Evolutionary conservation across 2,329 filamentous ascomycete genomes (phyloP).

Genomic region (Penicillium sp.): DNA sequence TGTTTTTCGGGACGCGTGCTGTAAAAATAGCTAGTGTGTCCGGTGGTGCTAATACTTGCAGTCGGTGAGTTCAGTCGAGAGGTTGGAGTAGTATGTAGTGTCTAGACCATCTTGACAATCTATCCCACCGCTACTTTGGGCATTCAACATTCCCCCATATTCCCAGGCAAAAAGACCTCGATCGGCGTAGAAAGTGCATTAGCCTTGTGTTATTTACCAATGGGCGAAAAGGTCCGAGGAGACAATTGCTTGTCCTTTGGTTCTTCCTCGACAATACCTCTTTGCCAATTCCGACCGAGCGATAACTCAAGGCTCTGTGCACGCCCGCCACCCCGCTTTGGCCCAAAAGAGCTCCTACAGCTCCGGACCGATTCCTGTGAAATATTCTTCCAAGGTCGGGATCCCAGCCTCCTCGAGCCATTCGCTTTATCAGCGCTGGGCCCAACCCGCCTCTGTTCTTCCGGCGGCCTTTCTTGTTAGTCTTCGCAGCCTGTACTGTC

Average conservation of each 20-base stretch:
- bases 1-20: background rate
- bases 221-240: background rate
- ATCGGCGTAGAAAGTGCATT: background rate
- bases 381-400: background rate
- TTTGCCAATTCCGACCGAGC: constrained; percentile 16
- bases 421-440: constrained; percentile 12
- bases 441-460: constrained; percentile 4
- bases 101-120: constrained; percentile 2
- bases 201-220: constrained; percentile 6
- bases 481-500: background rate
- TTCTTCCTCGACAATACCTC: background rate
- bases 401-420: constrained; percentile 20
- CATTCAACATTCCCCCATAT: background rate
- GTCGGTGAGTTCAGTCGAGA: background rate
- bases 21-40: too few relatives aligned
- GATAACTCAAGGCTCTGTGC: constrained; percentile 1
- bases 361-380: background rate
- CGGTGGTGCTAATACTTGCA: background rate
- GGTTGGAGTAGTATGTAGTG: background rate
- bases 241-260: background rate
- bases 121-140: constrained; percentile 16
- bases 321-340: constrained; percentile 24
- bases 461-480: background rate
- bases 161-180: background rate
- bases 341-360: constrained; percentile 9